Percentiles rank a stretch among this genome's conserved stretches.
Conservation (phyloP, 1,284 basidiomycete species). For the Fomitiporia mediterranea region DNA sequence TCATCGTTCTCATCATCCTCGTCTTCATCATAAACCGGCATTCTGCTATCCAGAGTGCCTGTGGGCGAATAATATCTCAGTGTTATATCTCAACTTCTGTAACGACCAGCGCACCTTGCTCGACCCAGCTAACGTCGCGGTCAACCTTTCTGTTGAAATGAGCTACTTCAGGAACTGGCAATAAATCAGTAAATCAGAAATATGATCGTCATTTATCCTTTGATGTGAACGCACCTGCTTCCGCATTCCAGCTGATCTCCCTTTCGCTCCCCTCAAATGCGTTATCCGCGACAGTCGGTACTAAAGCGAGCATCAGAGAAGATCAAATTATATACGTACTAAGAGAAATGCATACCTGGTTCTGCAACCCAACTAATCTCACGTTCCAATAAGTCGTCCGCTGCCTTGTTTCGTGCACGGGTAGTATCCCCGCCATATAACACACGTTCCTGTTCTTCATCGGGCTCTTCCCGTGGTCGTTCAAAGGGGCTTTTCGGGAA, state of each 20-base stretch:
- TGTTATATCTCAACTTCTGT: neutral
- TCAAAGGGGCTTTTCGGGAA: constrained; percentile 73
- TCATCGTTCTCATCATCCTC: constrained; percentile 31
- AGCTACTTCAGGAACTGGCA: constrained; percentile 44
- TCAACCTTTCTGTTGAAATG: neutral
- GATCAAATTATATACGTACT: neutral
- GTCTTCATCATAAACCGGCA: constrained; percentile 53
- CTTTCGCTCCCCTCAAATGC: constrained; percentile 34
- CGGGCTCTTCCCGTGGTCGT: constrained; percentile 26
- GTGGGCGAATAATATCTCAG: neutral
- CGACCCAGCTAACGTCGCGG: constrained; percentile 17
- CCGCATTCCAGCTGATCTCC: constrained; percentile 72
- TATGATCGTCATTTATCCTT: constrained; percentile 15
- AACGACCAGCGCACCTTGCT: constrained; percentile 11
- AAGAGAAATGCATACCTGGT: constrained; percentile 44
- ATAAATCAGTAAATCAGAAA: neutral
- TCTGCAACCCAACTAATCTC: constrained; percentile 75
- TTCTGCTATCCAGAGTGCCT: constrained; percentile 31
- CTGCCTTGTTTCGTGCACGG: neutral
- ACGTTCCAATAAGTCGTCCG: constrained; percentile 33
- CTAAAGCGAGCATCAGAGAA: neutral
- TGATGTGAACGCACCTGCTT: constrained; percentile 46
- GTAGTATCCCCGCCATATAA: constrained; percentile 32
- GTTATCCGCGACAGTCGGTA: neutral
- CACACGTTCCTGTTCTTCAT: constrained; percentile 58